phyloP scores from a whole-genome alignment of 2,329 filamentous ascomycete species.

The Fusarium luffae region DNA sequence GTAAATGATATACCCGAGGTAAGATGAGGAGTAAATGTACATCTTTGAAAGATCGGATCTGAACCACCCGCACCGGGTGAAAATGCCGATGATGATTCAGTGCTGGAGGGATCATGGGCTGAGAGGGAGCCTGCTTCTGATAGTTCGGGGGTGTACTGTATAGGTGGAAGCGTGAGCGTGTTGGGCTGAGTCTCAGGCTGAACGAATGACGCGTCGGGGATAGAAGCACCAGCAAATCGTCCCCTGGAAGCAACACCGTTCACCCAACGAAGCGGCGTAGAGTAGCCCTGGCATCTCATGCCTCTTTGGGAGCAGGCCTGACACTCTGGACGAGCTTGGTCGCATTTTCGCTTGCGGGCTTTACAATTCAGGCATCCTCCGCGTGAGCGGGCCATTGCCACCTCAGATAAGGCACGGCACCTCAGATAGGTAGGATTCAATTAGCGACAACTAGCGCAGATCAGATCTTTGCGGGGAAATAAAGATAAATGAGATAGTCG shows the following conservation, averaged over 20 bases:
- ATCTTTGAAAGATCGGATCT: slow-evolving; percentile 36
- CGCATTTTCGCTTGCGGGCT: slow-evolving; percentile 42
- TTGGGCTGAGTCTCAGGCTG: not conserved
- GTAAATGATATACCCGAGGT: slow-evolving; percentile 1
- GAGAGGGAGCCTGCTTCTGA: slow-evolving; percentile 7
- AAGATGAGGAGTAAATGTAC: slow-evolving; percentile 14
- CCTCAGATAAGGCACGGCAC: not conserved
- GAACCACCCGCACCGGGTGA: slow-evolving; percentile 26
- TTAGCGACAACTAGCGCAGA: too few species aligned
- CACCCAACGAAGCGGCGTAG: slow-evolving; percentile 39
- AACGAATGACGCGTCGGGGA: slow-evolving; percentile 25
- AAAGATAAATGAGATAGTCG: not conserved
- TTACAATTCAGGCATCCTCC: slow-evolving; percentile 45
- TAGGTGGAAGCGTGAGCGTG: not conserved
- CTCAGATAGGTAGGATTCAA: too few species aligned
- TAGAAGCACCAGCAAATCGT: slow-evolving; percentile 38
- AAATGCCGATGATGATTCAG: slow-evolving; percentile 10
- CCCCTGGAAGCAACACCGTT: slow-evolving; percentile 43
- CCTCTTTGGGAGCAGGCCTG: slow-evolving; percentile 35
- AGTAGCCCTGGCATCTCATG: slow-evolving; percentile 40
- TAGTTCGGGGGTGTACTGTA: not conserved
- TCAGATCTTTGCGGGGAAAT: not conserved
- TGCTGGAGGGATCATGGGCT: slow-evolving; percentile 20
- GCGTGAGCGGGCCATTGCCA: slow-evolving; percentile 38
- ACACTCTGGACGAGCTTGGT: slow-evolving; percentile 39